phyloP scores from a whole-genome alignment of 306 rosid genomes.

The Cicer judaicum region DNA sequence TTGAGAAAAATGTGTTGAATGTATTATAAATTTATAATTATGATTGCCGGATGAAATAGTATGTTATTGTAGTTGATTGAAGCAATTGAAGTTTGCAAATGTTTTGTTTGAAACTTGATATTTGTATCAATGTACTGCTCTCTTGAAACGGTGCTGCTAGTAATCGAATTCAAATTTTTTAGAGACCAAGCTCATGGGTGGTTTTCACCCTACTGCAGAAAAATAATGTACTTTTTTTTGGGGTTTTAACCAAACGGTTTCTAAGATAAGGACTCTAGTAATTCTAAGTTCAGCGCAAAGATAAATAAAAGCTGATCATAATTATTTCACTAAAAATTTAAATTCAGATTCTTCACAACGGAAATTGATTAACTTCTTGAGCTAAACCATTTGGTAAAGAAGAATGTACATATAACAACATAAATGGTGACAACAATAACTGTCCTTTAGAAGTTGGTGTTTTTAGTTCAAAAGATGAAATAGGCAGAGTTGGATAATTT shows the following conservation, averaged over 20 bases:
- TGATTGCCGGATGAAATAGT: background rate
- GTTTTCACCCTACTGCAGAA: background rate
- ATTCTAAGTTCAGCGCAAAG: too few species aligned
- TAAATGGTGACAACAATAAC: too few species aligned
- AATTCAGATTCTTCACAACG: accelerated
- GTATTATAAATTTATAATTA: background rate
- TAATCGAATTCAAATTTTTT: background rate
- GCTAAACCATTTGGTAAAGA: too few species aligned
- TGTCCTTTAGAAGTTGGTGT: background rate
- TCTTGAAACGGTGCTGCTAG: background rate
- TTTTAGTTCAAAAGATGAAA: background rate
- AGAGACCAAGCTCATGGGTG: background rate
- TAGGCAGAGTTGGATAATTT: too few species aligned
- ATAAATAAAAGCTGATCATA: too few species aligned
- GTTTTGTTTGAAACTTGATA: background rate
- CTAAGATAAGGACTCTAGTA: too few species aligned
- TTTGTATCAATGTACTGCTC: background rate
- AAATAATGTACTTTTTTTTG: too few species aligned
- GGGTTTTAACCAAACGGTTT: too few species aligned
- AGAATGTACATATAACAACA: background rate
- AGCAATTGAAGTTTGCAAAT: background rate
- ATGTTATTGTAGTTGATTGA: background rate
- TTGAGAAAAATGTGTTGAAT: background rate
- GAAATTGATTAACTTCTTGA: too few species aligned
- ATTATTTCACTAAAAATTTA: too few species aligned